phyloP scores from a whole-genome alignment of 2,329 filamentous ascomycete genomes.

The Phyllosticta paracitricarpa region DNA sequence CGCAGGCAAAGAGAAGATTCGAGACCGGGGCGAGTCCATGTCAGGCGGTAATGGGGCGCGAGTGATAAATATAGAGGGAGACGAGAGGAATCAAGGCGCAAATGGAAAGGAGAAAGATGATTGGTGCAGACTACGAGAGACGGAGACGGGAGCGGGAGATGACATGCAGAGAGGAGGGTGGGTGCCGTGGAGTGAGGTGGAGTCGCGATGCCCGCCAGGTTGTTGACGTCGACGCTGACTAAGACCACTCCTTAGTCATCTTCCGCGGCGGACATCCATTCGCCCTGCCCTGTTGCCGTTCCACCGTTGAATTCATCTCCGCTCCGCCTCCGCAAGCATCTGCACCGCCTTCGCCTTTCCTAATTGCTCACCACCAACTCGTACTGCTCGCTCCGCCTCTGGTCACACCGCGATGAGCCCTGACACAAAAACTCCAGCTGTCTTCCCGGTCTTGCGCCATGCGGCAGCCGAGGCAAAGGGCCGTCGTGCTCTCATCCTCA shows the following conservation, averaged over 20 bases:
- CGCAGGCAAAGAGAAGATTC: not conserved
- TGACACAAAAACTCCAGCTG: constrained; percentile 12
- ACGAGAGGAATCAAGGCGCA: not conserved
- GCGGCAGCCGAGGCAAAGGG: constrained; percentile 25
- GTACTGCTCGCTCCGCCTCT: not conserved
- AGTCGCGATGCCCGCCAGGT: not conserved
- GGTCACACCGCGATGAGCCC: constrained; percentile 20
- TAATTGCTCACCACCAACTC: not conserved
- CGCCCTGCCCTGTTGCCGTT: not conserved
- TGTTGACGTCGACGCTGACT: not conserved
- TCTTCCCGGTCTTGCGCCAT: constrained; percentile 23
- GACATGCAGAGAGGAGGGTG: not conserved
- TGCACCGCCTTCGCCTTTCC: not conserved
- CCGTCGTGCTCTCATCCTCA: constrained; percentile 23
- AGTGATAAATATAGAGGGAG: not conserved
- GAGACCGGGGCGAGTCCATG: not conserved
- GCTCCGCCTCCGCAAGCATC: not conserved
- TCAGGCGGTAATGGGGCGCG: not conserved
- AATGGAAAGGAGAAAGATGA: not conserved
- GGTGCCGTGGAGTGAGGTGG: not conserved
- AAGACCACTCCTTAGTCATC: too few relatives aligned
- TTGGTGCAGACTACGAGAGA: not conserved
- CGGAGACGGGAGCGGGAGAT: not conserved
- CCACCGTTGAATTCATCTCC: not conserved
- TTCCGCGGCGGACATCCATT: not conserved